Evolutionary conservation across 1,139 yeast genomes (phyloP), one percentile per base, ranked within the genome.

Genomic region (Taphrina deformans): DNA sequence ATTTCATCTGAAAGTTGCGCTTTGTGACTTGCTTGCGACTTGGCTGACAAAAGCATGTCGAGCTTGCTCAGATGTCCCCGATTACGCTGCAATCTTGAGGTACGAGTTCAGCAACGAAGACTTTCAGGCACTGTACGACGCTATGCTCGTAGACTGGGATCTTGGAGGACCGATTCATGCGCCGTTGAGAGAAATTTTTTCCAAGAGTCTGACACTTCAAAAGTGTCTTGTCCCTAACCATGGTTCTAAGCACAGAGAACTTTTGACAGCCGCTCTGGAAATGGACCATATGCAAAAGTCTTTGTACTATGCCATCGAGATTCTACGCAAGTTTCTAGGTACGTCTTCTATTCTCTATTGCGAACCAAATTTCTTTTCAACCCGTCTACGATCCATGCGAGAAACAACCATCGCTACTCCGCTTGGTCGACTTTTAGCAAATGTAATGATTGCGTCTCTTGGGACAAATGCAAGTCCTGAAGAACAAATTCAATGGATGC

Each of bases 281-380:
- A 29, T 52, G 41, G 53, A 56, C 41, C 44, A 33, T 21, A 38
- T 63, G 26, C 53, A 58, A 9, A 63, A 63, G 40, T 41, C 66
- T 16, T 50, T 61, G 10, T 52, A 53, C 41, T 56, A 46, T 23
- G 58, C 63, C 31, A 31, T 63, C 26, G 66, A 63, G 45, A 50
- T 56, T 6, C 50, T 63, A 16, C 27, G 18, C 29, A 63, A 63
- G 38, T 33, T 45, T 27, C 56, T 56, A 3, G 55, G 56, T 23
- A 24, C 53, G 18, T 27, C 51, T 5, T 33, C 35, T 24, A 63
- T 63, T 26, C 40, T 50, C 2, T 9, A 21, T 12, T 46, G 41
- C 27, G 51, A 58, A n/a, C 63, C 58, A 1, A 29, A 38, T 26
- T 63, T 63, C 40, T 46, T 63, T 23, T 26, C 35, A n/a, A 24